phyloP scores from a whole-genome alignment of 2,329 filamentous ascomycete species.

The Westerdykella sp. region DNA sequence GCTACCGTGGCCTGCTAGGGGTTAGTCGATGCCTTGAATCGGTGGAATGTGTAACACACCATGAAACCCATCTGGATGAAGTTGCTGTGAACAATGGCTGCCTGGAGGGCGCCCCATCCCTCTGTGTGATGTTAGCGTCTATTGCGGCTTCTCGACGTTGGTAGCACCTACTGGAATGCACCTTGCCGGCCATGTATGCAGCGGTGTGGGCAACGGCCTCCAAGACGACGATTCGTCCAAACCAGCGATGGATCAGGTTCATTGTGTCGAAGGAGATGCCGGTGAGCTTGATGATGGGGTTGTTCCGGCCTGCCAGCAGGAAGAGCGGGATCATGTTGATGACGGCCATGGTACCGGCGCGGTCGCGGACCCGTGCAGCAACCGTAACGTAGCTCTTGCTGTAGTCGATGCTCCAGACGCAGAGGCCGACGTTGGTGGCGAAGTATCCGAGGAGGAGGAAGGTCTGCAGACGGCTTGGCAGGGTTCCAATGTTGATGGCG shows the following conservation, averaged over 20 bases:
- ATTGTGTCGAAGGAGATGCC: slow-evolving; percentile 76
- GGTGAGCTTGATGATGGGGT: slow-evolving; percentile 65
- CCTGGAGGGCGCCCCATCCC: slow-evolving; percentile 47
- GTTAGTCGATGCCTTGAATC: not conserved
- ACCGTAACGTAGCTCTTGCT: slow-evolving; percentile 68
- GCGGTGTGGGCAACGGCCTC: slow-evolving; percentile 62
- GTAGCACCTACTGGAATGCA: slow-evolving; percentile 30
- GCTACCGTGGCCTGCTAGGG: slow-evolving; percentile 49
- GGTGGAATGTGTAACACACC: slow-evolving; percentile 41
- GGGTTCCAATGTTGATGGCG: slow-evolving; percentile 45
- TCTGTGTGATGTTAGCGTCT: slow-evolving; percentile 25
- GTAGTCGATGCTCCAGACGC: slow-evolving; percentile 52
- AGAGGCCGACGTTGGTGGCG: slow-evolving; percentile 45
- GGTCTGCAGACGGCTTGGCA: slow-evolving; percentile 45
- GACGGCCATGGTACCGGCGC: slow-evolving; percentile 62
- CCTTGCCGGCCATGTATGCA: slow-evolving; percentile 50
- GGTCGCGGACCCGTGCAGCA: slow-evolving; percentile 57
- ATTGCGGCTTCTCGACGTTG: not conserved
- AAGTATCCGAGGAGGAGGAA: slow-evolving; percentile 45
- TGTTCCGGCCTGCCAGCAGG: slow-evolving; percentile 68
- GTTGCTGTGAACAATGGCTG: slow-evolving; percentile 36
- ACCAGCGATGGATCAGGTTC: slow-evolving; percentile 75
- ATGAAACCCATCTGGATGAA: slow-evolving; percentile 60
- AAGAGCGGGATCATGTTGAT: slow-evolving; percentile 77
- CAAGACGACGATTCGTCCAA: slow-evolving; percentile 67